A percentile compares a stretch with the other conserved stretches of the same genome.
phyloP scores from a whole-genome alignment of 2,329 filamentous ascomycete species.

The Apiospora arundinis region DNA sequence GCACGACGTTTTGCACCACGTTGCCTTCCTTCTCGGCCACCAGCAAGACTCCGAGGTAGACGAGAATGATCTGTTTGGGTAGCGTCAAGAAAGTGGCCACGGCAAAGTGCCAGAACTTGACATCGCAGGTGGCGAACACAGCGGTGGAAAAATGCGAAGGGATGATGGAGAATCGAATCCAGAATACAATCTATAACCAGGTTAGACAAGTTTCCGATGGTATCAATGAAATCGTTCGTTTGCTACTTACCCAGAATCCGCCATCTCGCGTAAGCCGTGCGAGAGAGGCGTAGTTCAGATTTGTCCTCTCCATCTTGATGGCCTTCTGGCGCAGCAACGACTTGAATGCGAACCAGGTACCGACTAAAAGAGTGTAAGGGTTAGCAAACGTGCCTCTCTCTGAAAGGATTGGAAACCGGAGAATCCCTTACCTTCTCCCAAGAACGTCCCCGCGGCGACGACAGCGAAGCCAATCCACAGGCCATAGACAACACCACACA shows the following conservation, averaged over 20 bases:
- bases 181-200: slow-evolving; percentile 42
- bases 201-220: slow-evolving; percentile 12
- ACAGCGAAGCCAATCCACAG: slow-evolving; percentile 49
- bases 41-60: slow-evolving; percentile 48
- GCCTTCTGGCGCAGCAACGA: slow-evolving; percentile 44
- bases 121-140: slow-evolving; percentile 50
- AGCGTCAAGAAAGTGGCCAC: slow-evolving; percentile 48
- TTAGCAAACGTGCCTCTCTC: neutral
- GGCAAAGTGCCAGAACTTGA: slow-evolving; percentile 49
- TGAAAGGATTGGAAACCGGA: neutral
- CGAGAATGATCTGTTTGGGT: slow-evolving; percentile 49
- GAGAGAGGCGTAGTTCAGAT: slow-evolving; percentile 47
- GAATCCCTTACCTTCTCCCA: slow-evolving; percentile 44
- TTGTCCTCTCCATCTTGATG: slow-evolving; percentile 46
- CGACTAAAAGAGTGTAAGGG: slow-evolving; percentile 32
- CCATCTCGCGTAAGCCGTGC: slow-evolving; percentile 48
- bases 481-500: slow-evolving; percentile 50
- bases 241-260: slow-evolving; percentile 44
- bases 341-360: slow-evolving; percentile 50
- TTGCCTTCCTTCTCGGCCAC: slow-evolving; percentile 36
- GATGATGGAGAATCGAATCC: slow-evolving; percentile 48
- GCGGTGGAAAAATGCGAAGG: slow-evolving; percentile 50
- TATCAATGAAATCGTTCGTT: neutral
- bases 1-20: slow-evolving; percentile 42
- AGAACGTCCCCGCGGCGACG: slow-evolving; percentile 48